phyloP scores from a whole-genome alignment of 352 stramenopile genomes.

The Pilasporangium apinafurcum region DNA sequence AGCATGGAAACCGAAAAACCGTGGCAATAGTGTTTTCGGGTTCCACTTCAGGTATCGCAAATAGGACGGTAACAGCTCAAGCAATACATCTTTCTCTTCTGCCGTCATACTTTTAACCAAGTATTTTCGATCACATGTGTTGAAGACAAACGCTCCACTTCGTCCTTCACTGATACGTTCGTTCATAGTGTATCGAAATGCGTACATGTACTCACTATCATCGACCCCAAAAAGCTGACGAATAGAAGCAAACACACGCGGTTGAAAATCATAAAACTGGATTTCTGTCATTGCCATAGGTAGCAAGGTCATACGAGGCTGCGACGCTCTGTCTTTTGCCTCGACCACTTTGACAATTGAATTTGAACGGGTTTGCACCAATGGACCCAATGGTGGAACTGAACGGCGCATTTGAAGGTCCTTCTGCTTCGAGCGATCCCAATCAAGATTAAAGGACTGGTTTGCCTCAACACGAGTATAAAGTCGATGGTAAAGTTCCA shows the following conservation, averaged over 20 bases:
- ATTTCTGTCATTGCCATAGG: conserved; percentile 73
- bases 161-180: conserved; percentile 87
- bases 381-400: conserved; percentile 29
- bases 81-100: conserved; percentile 73
- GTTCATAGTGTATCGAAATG: conserved; percentile 80
- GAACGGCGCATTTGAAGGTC: conserved; percentile 39
- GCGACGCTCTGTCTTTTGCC: conserved; percentile 28
- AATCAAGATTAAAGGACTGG: conserved; percentile 78
- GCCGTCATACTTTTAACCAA: conserved; percentile 87
- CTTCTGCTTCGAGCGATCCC: conserved; percentile 59
- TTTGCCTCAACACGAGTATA: conserved; percentile 64
- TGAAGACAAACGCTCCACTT: conserved; percentile 88
- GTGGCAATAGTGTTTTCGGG: conserved; percentile 77
- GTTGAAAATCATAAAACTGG: conserved; percentile 86
- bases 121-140: conserved; percentile 85
- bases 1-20: conserved; percentile 86
- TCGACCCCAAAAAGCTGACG: conserved; percentile 59
- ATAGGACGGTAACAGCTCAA: conserved; percentile 79
- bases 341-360: conserved; percentile 66
- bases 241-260: conserved; percentile 73
- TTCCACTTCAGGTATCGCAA: conserved; percentile 86
- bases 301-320: conserved; percentile 52
- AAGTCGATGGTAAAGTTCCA: conserved; percentile 74
- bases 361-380: no score
- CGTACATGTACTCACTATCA: conserved; percentile 72